These are phyloP conservation scores for Ramularia endophylla DNA, from an alignment of 2,329 filamentous ascomycete species.

Conservation along the genomic window DNA sequence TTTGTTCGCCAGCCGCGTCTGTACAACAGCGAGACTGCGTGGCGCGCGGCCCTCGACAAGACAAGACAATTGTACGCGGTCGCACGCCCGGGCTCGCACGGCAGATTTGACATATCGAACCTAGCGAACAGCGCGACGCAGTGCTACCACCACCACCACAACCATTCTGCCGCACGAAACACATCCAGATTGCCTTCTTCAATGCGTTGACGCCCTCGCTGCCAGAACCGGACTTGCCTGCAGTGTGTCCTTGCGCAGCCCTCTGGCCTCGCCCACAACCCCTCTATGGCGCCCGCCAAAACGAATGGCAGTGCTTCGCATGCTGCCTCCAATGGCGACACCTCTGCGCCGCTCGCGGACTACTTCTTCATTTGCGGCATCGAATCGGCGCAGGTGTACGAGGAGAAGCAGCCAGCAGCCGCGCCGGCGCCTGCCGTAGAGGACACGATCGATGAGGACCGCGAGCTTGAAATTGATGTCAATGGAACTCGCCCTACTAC, in stretches of 20 bases:
- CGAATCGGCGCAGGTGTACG: constrained; percentile 47
- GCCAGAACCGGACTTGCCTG: no score
- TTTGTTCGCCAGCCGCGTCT: no score
- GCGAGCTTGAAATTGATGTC: constrained; percentile 50
- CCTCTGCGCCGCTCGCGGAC: constrained; percentile 54
- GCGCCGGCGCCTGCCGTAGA: constrained; percentile 36
- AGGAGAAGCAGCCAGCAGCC: constrained; percentile 31
- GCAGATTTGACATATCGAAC: no score
- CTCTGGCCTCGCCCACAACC: not conserved
- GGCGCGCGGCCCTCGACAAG: no score
- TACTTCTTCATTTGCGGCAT: constrained; percentile 60
- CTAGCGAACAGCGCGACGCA: no score
- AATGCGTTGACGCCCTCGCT: no score
- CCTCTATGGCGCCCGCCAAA: constrained; percentile 20
- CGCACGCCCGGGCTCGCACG: no score
- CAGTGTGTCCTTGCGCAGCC: not conserved
- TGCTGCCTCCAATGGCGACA: constrained; percentile 36
- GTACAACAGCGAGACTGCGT: no score
- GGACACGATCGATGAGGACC: constrained; percentile 58
- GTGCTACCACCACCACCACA: no score
- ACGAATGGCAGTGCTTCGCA: constrained; percentile 13
- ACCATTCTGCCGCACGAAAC: no score
- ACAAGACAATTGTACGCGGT: no score
- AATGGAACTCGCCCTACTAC: constrained; percentile 44
- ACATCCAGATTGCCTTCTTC: no score